Evolutionary conservation across 306 rosid genomes (phyloP), one percentile per base, ranked within the genome.

Genomic region (Phaseolus lunatus): DNA sequence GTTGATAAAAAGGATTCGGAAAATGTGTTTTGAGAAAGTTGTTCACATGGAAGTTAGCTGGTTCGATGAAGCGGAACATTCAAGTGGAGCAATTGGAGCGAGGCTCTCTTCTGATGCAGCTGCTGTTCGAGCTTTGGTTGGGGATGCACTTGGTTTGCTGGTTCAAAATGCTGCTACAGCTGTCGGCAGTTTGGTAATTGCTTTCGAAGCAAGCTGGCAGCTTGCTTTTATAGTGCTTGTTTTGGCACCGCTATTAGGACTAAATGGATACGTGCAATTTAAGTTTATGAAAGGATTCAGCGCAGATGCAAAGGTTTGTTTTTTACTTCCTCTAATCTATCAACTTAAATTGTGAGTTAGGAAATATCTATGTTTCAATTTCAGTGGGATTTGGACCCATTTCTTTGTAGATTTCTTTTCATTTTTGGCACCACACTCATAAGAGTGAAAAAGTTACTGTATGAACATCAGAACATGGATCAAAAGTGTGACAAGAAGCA

Each of bases 61-160:
- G 98, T 94, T 94, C 33, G 98, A 94, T n/a, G 86, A 86, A 37
- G 43, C 81, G 43, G 85, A 68, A 44, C 85, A 89, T 69, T 84
- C 90, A 39, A 86, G 88, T 6, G 90, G 86, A 56, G 78, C 81
- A 45, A 61, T 86, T 48, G 87, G 90, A 69, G 84, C 90, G 48
- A 86, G 88, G 82, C 88, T 88, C 18, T 86, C 87, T 6, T 49
- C 82, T 13, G 88, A 89, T 84, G 92, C 88, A 67, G 90, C 90
- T 53, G 67, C 86, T 5, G 72, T 86, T 35, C 75, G 88, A 71
- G 86, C 84, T 18, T 74, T 89, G 23, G 89, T 86, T 24, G 92
- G 92, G 35, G 92, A 89, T 80, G 83, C 92, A 16, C 84, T 89
- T 61, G 87, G 85, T 72, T 80, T 84, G 72, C 54, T 84, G 72